A percentile compares a stretch with the other conserved stretches of the same genome.
Conservation (phyloP, 169 alveolate genomes). For the Babesia ovata region DNA sequence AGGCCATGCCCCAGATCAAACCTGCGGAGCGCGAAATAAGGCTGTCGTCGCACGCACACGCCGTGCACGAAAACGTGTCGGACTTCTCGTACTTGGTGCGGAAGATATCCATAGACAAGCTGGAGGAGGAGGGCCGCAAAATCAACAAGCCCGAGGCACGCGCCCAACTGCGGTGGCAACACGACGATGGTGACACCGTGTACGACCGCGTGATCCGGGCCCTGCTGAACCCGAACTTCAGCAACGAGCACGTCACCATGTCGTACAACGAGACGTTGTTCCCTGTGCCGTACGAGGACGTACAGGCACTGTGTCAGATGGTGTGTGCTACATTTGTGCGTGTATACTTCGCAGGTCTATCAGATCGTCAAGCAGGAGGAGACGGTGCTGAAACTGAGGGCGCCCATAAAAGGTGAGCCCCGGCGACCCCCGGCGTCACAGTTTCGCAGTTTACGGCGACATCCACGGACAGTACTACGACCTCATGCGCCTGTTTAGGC, state of each 20-base stretch:
- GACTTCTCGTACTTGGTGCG: conserved; percentile 84
- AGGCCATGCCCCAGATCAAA: conserved; percentile 18
- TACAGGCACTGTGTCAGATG: conserved; percentile 72
- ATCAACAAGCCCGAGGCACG: conserved; percentile 81
- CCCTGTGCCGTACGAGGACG: conserved; percentile 80
- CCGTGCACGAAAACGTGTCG: conserved; percentile 79
- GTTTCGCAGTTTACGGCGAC: conserved; percentile 93
- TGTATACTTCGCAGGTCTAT: conserved; percentile 29
- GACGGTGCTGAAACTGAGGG: conserved; percentile 94
- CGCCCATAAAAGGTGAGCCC: conserved; percentile 89
- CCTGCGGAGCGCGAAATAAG: conserved; percentile 71
- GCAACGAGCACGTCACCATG: conserved; percentile 52
- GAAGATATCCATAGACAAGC: conserved; percentile 86
- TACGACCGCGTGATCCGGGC: conserved; percentile 74
- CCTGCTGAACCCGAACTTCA: conserved; percentile 72
- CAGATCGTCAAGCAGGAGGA: conserved; percentile 90
- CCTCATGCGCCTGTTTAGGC: conserved; percentile 93
- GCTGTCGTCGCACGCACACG: conserved; percentile 82
- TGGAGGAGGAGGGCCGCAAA: conserved; percentile 89
- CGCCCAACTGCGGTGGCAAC: conserved; percentile 69
- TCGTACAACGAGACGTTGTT: conserved; percentile 71
- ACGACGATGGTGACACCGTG: conserved; percentile 73
- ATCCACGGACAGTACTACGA: conserved; percentile 98
- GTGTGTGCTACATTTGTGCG: background rate
- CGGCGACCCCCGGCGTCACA: background rate